Evolutionary conservation across 1,284 basidiomycete species (phyloP).

Genomic region (Ustilago tritici): DNA sequence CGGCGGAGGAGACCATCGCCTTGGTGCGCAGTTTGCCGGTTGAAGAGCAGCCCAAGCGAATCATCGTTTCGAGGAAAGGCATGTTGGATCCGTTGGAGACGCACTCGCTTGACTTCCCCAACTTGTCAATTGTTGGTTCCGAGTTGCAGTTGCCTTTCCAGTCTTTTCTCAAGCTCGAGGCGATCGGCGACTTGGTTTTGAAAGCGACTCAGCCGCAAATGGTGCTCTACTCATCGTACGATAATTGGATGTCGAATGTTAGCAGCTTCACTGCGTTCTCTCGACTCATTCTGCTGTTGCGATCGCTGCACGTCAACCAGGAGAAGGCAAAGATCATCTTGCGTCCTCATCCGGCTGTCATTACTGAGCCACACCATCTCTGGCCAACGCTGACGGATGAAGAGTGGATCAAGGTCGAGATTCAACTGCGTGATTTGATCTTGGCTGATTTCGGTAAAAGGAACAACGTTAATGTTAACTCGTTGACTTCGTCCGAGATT

Average conservation of each 20-base stretch:
- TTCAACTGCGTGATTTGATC: constrained; percentile 78
- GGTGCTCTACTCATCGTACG: constrained; percentile 97
- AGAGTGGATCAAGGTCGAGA: constrained; percentile 99
- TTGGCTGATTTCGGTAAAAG: constrained; percentile 94
- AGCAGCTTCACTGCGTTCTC: constrained; percentile 99
- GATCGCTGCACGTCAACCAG: constrained; percentile 98
- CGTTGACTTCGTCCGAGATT: constrained; percentile 93
- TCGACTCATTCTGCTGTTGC: constrained; percentile 91
- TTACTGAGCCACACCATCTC: constrained; percentile 96
- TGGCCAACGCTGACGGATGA: constrained; percentile 96
- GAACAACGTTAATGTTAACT: constrained; percentile 98
- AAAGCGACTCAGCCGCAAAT: constrained; percentile 98
- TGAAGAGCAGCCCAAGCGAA: constrained; percentile 98
- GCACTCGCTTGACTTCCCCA: constrained; percentile 97
- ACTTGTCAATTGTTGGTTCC: constrained; percentile 99
- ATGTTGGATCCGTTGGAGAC: constrained; percentile 94
- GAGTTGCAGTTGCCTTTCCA: constrained; percentile 99
- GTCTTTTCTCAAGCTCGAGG: constrained; percentile 99
- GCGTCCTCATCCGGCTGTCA: constrained; percentile 74
- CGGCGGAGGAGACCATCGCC: constrained; percentile 99
- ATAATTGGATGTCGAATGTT: constrained; percentile 99
- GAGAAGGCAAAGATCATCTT: constrained; percentile 88
- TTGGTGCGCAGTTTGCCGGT: constrained; percentile 95
- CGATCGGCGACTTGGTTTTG: constrained; percentile 97
- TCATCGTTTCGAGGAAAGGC: constrained; percentile 99